These are phyloP conservation scores for Rhodomyrtus psidioides DNA, from an alignment of 441 rosid species.

Conservation along the genomic window DNA sequence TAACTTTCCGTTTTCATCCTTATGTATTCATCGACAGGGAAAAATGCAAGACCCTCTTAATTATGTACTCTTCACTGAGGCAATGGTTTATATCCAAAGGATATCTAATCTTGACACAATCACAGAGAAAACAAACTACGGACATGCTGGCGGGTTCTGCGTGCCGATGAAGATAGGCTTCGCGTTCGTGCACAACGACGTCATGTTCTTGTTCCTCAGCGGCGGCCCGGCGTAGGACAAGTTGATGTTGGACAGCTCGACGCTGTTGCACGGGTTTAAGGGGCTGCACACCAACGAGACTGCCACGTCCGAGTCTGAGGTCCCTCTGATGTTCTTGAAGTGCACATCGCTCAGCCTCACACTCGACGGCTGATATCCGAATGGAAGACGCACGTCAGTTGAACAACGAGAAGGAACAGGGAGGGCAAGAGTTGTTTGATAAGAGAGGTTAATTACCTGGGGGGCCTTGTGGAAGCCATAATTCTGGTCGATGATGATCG, in stretches of 20 bases:
- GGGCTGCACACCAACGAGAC: slow-evolving; percentile 5
- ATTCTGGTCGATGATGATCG: slow-evolving; percentile 7
- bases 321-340: slow-evolving; percentile 15
- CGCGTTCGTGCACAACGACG: background rate
- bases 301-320: slow-evolving; percentile 1
- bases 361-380: slow-evolving; percentile 7
- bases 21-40: background rate
- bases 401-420: background rate
- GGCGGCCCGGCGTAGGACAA: background rate
- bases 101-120: background rate
- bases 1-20: background rate
- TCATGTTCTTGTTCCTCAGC: background rate
- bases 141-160: slow-evolving; percentile 3
- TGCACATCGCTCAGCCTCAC: slow-evolving; percentile 1
- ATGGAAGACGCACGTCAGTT: background rate
- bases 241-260: background rate
- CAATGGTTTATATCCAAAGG: background rate
- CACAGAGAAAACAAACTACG: background rate
- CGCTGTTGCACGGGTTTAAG: background rate
- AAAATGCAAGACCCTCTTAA: background rate
- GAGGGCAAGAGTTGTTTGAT: background rate
- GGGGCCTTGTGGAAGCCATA: background rate
- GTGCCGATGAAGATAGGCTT: background rate
- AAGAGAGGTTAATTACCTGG: background rate
- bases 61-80: background rate